Evolutionary conservation across 345 rosid species (phyloP).

Genomic region (Dimocarpus longan): DNA sequence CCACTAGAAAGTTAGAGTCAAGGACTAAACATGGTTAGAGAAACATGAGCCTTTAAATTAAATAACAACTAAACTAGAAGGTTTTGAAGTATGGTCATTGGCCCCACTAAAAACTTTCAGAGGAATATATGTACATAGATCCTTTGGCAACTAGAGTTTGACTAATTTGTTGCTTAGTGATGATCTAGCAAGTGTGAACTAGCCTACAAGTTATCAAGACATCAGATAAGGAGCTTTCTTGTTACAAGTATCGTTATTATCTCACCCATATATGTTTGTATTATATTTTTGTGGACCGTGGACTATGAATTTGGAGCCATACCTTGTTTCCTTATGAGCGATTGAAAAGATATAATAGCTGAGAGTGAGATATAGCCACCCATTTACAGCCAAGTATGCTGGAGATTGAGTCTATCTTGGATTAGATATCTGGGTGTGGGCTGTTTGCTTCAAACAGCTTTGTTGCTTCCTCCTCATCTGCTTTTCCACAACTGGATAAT

Average conservation of each 20-base stretch:
- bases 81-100: not conserved
- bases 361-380: constrained; percentile 20
- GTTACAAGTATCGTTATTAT: not conserved
- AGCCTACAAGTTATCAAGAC: not conserved
- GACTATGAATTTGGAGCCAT: constrained; percentile 32
- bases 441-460: constrained; percentile 14
- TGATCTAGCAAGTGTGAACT: not conserved
- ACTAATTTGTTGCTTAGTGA: constrained; percentile 17
- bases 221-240: constrained; percentile 1
- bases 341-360: not conserved
- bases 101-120: constrained; percentile 10
- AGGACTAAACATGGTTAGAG: not conserved
- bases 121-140: constrained; percentile 9
- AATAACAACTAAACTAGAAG: too few relatives aligned
- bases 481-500: constrained; percentile 43
- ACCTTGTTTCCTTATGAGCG: not conserved
- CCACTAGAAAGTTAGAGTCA: not conserved
- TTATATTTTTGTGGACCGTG: constrained; percentile 10
- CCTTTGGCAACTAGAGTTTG: constrained; percentile 22
- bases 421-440: constrained; percentile 45
- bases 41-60: constrained; percentile 11
- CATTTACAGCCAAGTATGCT: constrained; percentile 36
- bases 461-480: constrained; percentile 27
- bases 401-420: constrained; percentile 34
- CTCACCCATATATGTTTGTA: not conserved